Base-by-base conservation (phyloP, 2,329 filamentous ascomycete genomes). In the Penicillium brasilianum region DNA sequence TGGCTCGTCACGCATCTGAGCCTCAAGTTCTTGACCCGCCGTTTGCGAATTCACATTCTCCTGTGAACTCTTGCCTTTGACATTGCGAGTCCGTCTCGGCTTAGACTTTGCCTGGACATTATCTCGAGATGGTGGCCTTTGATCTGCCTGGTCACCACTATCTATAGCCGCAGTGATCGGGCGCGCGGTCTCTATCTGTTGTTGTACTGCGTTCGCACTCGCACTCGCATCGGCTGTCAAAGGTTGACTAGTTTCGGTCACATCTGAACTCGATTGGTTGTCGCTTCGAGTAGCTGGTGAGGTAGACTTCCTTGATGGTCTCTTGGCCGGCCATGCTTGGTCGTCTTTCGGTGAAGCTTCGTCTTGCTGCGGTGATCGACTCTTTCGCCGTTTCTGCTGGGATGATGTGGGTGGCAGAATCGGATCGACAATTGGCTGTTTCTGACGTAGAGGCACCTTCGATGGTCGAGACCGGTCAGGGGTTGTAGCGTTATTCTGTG, bases 351-450 rank as follows among this genome's bases (percentile, higher is more conserved):
- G 32, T 6, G 28, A 20, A 18, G 59, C 34, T 4, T 43, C 54
- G n/a, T 10, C 2, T 48, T 39, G 50, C 43, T 36, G 50, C 25
- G 62, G 58, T 51, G 66, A 62, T 16, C 13, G 52, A 48, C 54
- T 55, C 22, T 46, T 63, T 20, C 37, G 53, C n/a, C 41, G 58
- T 13, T 22, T 59, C 25, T 28, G 41, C 25, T 30, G 46, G 9
- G 44, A 4, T 36, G 20, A 14, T 10, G 13, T 41, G 14, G 51
- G 1, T 1, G 41, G 6, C 43, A 41, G 16, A 8, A n/a, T 18
- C n/a, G 16, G 41, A 34, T 58, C 55, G 34, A 52, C 46, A 32
- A 22, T 53, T n/a, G n/a, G 16, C 28, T 36, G 55, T 9, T 48
- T 53, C 34, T 59, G 39, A 10, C 1, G 34, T 22, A 48, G 22